Evolutionary conservation across 2,329 filamentous ascomycete species (phyloP), one percentile per base, ranked within the genome.

Genomic region (Knoxdaviesia proteae): DNA sequence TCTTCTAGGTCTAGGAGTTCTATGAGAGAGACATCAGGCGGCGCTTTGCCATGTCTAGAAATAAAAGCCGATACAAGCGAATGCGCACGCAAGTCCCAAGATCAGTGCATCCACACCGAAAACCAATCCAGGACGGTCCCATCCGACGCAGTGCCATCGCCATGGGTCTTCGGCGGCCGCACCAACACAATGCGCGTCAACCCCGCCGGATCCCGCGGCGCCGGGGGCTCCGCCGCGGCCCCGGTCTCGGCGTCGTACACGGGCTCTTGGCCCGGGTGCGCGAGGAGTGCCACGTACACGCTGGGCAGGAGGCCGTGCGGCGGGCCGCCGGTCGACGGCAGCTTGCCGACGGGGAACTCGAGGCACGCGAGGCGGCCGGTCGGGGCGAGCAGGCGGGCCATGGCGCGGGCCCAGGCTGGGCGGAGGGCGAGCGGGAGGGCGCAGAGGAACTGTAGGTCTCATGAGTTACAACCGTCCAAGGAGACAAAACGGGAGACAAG

Each of bases 281-380:
- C 68, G 37, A 93, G 65, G 50, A 88, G 75, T 47, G 74, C 76
- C 51, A 75, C 61, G 56, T 92, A 90, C 32, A 81, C 70, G 46
- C 74, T 69, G 1, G 80, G 69, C 8, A 73, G 70, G 36, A 83
- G 59, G 6, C 76, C 74, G 67, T 73, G 87, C 2, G 84, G 84
- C 8, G 84, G 84, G 0, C 84, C 84, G 7, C 67, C 67, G 7
- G 68, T 64, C 7, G 63, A 64, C 7, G 77, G 68, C 37, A 73
- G 66, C 56, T 87, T 90, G 47, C 72, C 68, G 1, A 78, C 74
- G 7, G 84, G 84, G 55, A 80, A 92, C 55, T 93, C 84, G 47
- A 93, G 68, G 58, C 74, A 77, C 42, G 78, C 54, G 31, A 79
- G 60, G 35, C 65, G 61, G 29, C 72, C 71, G 30, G 50, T 54